Conservation (phyloP, 129 eudicot genomes). For the Sambucus nigra region DNA sequence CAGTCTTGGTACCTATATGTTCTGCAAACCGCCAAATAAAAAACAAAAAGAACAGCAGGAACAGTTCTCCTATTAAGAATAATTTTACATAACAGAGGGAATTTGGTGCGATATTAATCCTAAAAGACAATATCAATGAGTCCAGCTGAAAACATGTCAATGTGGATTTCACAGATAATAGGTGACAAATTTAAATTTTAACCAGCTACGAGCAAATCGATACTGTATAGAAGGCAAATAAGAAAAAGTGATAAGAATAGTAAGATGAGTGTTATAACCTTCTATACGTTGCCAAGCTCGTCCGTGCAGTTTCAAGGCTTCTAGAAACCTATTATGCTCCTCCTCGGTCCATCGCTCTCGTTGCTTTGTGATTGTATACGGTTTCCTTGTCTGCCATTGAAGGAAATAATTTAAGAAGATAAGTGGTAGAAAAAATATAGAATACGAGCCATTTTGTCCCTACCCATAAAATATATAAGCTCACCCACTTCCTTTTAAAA, state of each 20-base stretch:
- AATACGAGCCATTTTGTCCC: too few species aligned
- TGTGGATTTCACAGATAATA: constrained; percentile 1
- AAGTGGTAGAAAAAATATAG: too few species aligned
- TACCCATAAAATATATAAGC: too few species aligned
- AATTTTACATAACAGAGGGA: constrained; percentile 7
- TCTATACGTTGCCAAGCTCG: constrained; percentile 99
- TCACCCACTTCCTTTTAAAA: background rate
- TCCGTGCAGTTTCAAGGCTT: constrained; percentile 92
- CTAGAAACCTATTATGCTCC: constrained; percentile 88
- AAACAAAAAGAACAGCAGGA: constrained; percentile 28
- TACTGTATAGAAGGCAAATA: background rate
- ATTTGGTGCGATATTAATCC: constrained; percentile 7
- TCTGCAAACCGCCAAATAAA: constrained; percentile 54
- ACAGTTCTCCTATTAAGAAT: constrained; percentile 26
- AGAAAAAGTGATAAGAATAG: background rate
- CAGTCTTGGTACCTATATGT: constrained; percentile 99
- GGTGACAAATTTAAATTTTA: constrained; percentile 4
- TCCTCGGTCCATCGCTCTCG: constrained; percentile 99
- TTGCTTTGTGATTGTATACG: constrained; percentile 96
- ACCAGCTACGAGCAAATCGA: background rate
- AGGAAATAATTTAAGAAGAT: background rate
- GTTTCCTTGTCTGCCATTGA: constrained; percentile 65
- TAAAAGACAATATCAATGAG: constrained; percentile 5
- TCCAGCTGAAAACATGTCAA: constrained; percentile 17
- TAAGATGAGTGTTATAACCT: constrained; percentile 37